Evolutionary conservation across 73 alveolate genomes (phyloP), one percentile per base, ranked within the genome.

Genomic region (Paramecium primaurelia): DNA sequence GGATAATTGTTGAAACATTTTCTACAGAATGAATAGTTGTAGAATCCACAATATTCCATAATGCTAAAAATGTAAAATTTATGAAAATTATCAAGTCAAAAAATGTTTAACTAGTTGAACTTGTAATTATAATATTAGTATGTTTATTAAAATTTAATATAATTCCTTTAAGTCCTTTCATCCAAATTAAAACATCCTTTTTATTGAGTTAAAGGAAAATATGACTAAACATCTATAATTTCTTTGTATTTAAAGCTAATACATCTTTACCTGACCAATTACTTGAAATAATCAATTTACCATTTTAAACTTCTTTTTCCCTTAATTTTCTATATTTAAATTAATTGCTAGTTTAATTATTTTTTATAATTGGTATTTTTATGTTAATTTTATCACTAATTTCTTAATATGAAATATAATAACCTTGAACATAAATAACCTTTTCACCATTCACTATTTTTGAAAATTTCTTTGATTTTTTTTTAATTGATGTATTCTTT

Each of bases 201-300:
- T 26, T 25, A 10, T 64, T 64, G 16, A 64, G 47, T 64, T 64
- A 11, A 25, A 64, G 84, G 28, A 64, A 64, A 12, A 64, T 64
- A 6, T 64, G 32, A 64, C 84, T 64, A 64, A 64, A 64, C 22
- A 28, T 64, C 22, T 49, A 10, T 14, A 14, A 32, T 9, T 26
- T 80, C 11, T 25, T 25, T 1, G 91, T 18, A 22, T 80, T 10
- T 6, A 47, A 3, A 40, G 6, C 14, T 11, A 73, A 30, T 30
- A 80, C 75, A 47, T 80, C 73, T 25, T 80, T 80, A 26, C 91
- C 91, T 42, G 91, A 80, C 71, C 73, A 80, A 44, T 42, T 80
- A 14, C 58, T 80, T 8, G 75, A n/a, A 32, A 10, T 47, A 3
- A 80, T 40, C 26, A 42, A 10, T 14, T 80, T 80, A 45, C 58